Evolutionary conservation across 164 flowering plant genomes (phyloP).

Genomic region (Nelumbo lutea): DNA sequence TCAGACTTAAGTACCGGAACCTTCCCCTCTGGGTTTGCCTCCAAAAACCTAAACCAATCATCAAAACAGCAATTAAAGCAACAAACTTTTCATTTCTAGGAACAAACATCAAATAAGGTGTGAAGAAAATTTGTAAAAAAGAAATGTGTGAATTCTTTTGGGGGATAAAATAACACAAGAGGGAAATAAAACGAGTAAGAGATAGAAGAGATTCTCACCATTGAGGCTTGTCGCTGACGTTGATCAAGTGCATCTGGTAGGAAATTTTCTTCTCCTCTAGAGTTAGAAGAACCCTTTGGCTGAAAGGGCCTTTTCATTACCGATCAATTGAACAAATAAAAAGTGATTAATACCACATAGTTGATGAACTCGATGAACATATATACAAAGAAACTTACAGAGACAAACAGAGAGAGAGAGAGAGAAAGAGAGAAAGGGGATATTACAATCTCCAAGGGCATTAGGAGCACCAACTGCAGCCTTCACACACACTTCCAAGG

Average conservation of each 20-base stretch:
- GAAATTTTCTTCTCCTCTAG: constrained; percentile 85
- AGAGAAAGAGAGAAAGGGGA: not conserved
- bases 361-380: too few relatives aligned
- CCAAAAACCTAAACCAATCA: constrained; percentile 53
- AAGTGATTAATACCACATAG: not conserved
- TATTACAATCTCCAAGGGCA: constrained; percentile 73
- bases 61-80: not conserved
- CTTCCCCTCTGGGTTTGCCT: constrained; percentile 75
- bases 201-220: constrained; percentile 32
- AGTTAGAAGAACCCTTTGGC: constrained; percentile 70
- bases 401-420: not conserved
- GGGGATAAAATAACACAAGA: not conserved
- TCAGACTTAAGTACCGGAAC: constrained; percentile 72
- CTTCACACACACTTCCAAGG: constrained; percentile 66
- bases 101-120: too few relatives aligned
- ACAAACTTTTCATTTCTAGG: not conserved
- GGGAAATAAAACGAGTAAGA: not conserved
- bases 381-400: too few relatives aligned
- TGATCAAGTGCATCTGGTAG: constrained; percentile 51
- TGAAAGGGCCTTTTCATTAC: constrained; percentile 32
- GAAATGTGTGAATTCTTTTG: too few relatives aligned
- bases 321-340: not conserved
- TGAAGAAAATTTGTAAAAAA: too few relatives aligned
- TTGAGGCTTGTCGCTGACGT: constrained; percentile 57
- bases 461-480: constrained; percentile 75